Base-by-base conservation (phyloP, 2,329 filamentous ascomycete species). In the Grosmannia clavigera region DNA sequence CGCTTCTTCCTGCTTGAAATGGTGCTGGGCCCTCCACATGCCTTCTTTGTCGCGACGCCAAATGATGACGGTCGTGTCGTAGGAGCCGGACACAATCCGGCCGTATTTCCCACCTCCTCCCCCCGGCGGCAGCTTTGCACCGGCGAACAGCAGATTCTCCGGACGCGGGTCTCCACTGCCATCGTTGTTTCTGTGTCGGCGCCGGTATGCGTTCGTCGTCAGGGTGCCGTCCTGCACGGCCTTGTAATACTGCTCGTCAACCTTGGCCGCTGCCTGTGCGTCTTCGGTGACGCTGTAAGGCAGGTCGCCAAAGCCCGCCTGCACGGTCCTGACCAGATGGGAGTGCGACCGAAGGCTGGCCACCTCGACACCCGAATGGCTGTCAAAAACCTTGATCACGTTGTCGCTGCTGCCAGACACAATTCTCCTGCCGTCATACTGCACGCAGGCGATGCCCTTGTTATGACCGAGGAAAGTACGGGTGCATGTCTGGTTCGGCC, bases 331-430 rank as follows among this genome's bases (percentile, higher is more conserved):
- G 29, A 99, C 94, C 22, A 99, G 81, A 65, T 89, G 88, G 3
- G 78, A 80, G 69, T 99, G 94, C 12, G 88, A 88, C 57, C 85
- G 81, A 10, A 99, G 78, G 68, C 88, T 92, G 19, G 92, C 92
- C 6, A 97, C 90, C 71, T 97, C 92, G 12, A 94, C 85, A 4
- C 88, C 88, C 0, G 90, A 91, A 54, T 83, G 81, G 53, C 88
- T 86, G 70, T 97, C 94, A 70, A 95, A 99, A 25, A 99, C 94
- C 66, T 94, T 91, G 38, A 99, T 90, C 50, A 94, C 92, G 69
- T 95, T 91, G 71, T 99, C 94, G 66, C 92, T 96, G 71, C 92
- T 96, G 3, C 94, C 94, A 67, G 90, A 96, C 58, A 99, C 90
- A 64, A 99, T 95, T 25, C 94, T 84, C 57, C 90, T 85, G 31